Conservation (phyloP, 2,329 filamentous ascomycete species). For the Penicillium sp. region DNA sequence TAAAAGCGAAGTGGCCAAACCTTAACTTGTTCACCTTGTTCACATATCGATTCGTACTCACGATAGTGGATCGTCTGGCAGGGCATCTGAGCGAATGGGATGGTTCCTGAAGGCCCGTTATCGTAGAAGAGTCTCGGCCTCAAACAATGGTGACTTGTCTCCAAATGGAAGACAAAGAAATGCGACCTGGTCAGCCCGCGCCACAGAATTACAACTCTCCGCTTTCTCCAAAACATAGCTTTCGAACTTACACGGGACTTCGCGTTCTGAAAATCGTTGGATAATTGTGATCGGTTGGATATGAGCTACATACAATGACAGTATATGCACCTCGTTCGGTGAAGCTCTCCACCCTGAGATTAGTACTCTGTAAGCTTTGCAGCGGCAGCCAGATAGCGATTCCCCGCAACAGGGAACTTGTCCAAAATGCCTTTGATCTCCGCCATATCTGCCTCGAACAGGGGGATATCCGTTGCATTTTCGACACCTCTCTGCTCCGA, state of each 20-base stretch:
- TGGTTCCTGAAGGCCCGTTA: not conserved
- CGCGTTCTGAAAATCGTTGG: too few relatives aligned
- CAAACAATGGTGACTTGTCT: not conserved
- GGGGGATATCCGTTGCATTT: not conserved
- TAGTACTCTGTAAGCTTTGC: not conserved
- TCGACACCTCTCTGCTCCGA: not conserved
- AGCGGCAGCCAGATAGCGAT: not conserved
- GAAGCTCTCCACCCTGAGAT: not conserved
- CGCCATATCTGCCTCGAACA: not conserved
- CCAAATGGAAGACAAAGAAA: not conserved
- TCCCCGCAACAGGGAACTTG: not conserved
- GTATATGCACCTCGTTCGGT: not conserved
- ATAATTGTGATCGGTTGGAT: too few relatives aligned
- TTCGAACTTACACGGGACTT: too few relatives aligned
- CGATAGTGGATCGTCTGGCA: not conserved
- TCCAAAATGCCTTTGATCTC: not conserved
- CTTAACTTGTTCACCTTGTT: not conserved
- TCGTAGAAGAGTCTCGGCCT: not conserved
- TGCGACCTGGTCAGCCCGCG: not conserved
- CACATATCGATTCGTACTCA: not conserved
- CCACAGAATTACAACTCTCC: too few relatives aligned
- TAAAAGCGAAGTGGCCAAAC: not conserved
- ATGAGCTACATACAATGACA: too few relatives aligned
- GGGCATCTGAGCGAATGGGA: not conserved
- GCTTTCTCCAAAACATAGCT: too few relatives aligned